These are phyloP conservation scores for Acanthamoeba culbertsoni DNA, from an alignment of 208 protist species.

Conservation along the genomic window DNA sequence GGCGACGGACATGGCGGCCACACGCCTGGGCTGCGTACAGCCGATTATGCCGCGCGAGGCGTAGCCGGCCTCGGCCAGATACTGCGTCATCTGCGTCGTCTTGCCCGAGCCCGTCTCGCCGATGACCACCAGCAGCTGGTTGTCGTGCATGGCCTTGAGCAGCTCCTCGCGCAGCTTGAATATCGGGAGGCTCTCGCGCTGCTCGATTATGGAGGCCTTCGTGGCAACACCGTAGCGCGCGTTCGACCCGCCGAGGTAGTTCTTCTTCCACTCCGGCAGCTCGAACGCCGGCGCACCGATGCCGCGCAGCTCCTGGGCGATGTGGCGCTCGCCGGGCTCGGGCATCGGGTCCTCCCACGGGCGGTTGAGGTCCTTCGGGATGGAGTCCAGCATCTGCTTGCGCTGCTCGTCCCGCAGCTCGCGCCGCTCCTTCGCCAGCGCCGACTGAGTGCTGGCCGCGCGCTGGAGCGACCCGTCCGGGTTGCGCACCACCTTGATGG, in stretches of 20 bases:
- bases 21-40: conserved; percentile 97
- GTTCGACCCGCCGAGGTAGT: conserved; percentile 63
- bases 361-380: conserved; percentile 82
- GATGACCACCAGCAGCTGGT: conserved; percentile 92
- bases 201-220: conserved; percentile 83
- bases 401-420: conserved; percentile 78
- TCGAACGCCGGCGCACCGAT: conserved; percentile 85
- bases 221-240: conserved; percentile 73
- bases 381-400: conserved; percentile 77
- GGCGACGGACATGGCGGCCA: conserved; percentile 97
- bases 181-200: conserved; percentile 91
- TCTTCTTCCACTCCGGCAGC: conserved; percentile 62
- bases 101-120: conserved; percentile 98
- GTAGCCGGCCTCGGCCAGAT: conserved; percentile 82
- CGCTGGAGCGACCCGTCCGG: conserved; percentile 91
- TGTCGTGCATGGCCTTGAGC: conserved; percentile 84
- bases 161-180: conserved; percentile 92
- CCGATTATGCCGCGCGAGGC: conserved; percentile 75
- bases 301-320: conserved; percentile 84
- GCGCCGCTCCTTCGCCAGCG: conserved; percentile 87
- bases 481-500: conserved; percentile 88
- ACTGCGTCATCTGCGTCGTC: conserved; percentile 88
- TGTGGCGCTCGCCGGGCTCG: conserved; percentile 76
- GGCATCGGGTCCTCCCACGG: conserved; percentile 87
- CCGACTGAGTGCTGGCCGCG: conserved; percentile 86